Conservation (phyloP, 148 eudicot species). For the Vaccinium corymbosum region DNA sequence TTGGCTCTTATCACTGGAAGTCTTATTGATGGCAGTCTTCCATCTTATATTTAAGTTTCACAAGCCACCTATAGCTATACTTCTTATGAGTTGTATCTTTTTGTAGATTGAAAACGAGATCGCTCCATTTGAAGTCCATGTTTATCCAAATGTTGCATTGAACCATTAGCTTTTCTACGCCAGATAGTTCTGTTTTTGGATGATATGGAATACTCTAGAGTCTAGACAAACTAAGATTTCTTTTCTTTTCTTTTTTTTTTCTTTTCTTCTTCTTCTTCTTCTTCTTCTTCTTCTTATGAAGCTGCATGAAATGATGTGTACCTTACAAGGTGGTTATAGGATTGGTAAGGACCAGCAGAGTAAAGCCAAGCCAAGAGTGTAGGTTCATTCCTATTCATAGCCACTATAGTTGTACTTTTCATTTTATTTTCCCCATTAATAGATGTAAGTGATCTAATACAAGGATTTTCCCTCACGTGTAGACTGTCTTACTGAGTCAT, state of each 20-base stretch:
- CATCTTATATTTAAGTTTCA: not conserved
- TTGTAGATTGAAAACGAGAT: not conserved
- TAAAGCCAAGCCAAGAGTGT: not conserved
- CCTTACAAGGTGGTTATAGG: not conserved
- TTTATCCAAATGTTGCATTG: not conserved
- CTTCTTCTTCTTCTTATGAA: not conserved
- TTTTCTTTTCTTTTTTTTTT: too few species aligned
- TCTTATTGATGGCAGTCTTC: not conserved
- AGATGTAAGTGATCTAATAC: not conserved
- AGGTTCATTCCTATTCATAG: not conserved
- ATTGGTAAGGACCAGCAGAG: not conserved
- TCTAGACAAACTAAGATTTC: not conserved
- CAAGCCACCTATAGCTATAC: not conserved
- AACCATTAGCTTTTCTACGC: not conserved
- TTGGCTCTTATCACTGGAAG: not conserved
- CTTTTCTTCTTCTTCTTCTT: too few species aligned
- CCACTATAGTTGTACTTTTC: not conserved
- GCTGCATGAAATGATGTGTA: not conserved
- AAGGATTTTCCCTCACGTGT: not conserved
- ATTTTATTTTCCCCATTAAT: not conserved
- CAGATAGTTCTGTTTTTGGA: not conserved
- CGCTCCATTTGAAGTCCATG: not conserved
- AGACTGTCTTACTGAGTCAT: not conserved
- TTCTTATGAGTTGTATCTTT: not conserved
- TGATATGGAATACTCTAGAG: not conserved